Evolutionary conservation across 192 early-diverging fungal species (phyloP), one percentile per base, ranked within the genome.

Genomic region (Mortierella claussenii): DNA sequence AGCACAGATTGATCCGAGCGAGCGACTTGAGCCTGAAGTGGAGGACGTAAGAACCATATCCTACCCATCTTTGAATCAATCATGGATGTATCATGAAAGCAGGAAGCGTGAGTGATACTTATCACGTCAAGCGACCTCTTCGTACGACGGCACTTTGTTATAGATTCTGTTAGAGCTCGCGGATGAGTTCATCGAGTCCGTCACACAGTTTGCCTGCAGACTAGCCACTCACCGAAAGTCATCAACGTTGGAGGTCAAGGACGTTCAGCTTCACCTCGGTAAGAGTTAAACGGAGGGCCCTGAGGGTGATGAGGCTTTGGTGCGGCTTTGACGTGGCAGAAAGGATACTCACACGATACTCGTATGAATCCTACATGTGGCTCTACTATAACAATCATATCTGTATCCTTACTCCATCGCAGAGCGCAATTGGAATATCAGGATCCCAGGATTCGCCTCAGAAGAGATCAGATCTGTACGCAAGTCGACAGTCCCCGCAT

Each of bases 351-450:
- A n/a, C n/a, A n/a, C n/a, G n/a, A n/a, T n/a, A n/a, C n/a, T n/a
- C n/a, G n/a, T n/a, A n/a, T n/a, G n/a, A n/a, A n/a, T n/a, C n/a
- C n/a, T n/a, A n/a, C n/a, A n/a, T n/a, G n/a, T n/a, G n/a, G n/a
- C n/a, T n/a, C n/a, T n/a, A n/a, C n/a, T n/a, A n/a, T n/a, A n/a
- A n/a, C n/a, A n/a, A n/a, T n/a, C n/a, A n/a, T n/a, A n/a, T n/a
- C n/a, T n/a, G n/a, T n/a, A n/a, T n/a, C n/a, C n/a, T n/a, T n/a
- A n/a, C n/a, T n/a, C n/a, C n/a, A n/a, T 32, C 21, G 27, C 42
- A 84, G 94, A 95, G 81, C 87, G 92, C 18, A 95, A 92, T 65
- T 95, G 91, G 92, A 95, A 94, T 55, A 91, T 95, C 50, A 89
- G 94, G 51, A 93, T 95, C 67, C 94, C 93, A 50, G 93, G 93